Evolutionary conservation across 208 protist genomes (phyloP), one percentile per base, ranked within the genome.

Genomic region (Wallacemonas sp.): DNA sequence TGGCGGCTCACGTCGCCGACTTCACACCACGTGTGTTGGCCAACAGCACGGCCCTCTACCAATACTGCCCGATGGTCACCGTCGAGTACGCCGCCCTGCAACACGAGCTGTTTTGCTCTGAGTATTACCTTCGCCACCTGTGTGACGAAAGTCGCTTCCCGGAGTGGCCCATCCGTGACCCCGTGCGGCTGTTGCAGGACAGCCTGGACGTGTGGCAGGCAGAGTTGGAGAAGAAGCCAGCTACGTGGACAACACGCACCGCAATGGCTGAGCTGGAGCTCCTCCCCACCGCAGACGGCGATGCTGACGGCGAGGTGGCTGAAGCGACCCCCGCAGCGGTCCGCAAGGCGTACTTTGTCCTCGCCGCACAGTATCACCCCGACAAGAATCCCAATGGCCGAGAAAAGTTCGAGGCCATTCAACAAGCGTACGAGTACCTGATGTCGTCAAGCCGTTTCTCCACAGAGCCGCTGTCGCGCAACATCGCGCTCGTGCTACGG

Each of bases 371-470:
- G 67, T 98, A 93, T 70, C 97, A 99, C 79, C 97, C 97, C 19
- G 97, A 99, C 77, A 98, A 98, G 78, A 98, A 98, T 55, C 94
- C 96, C 2, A 89, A 98, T 26, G 92, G 94, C 6, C 64, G 93
- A 19, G 95, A 98, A 15, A 81, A 73, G 54, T 98, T 99, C 74
- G 93, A 98, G 65, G 63, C 80, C 36, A 93, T 98, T 36, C 91
- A 97, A 62, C 55, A 71, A 12, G 92, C 92, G 6, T 97, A 97
- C 67, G 89, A 95, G 66, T 93, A 80, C 71, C 82, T 97, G n/a
- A 76, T 71, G 24, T 33, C 46, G n/a, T 21, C 17, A 22, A 58
- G 26, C 33, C 34, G 10, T 2, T 50, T 58, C 13, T 44, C 57
- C 9, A 57, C 74, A 39, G 69, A 69, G 33, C 85, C 87, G 0